Evolutionary conservation across 140 eudicot species (phyloP).

Genomic region (Anethum foeniculum): DNA sequence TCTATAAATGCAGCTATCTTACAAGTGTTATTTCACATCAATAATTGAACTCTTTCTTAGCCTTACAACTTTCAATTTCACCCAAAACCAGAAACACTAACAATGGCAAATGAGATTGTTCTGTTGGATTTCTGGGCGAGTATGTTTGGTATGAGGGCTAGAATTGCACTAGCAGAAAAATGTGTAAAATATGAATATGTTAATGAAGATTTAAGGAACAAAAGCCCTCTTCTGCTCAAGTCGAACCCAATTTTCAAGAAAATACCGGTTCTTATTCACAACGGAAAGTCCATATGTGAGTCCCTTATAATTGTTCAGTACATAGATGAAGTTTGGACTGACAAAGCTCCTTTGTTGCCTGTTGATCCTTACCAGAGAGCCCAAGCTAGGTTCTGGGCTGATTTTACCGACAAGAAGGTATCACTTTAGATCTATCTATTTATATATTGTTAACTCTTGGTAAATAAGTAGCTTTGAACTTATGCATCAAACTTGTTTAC

Average conservation of each 20-base stretch:
- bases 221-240: constrained; percentile 10
- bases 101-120: constrained; percentile 10
- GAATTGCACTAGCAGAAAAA: constrained; percentile 11
- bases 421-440: no score
- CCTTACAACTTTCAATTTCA: background rate
- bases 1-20: background rate
- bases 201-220: constrained; percentile 8
- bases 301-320: constrained; percentile 7
- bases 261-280: constrained; percentile 13
- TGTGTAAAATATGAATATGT: background rate
- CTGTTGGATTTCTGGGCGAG: constrained; percentile 2
- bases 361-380: constrained; percentile 5
- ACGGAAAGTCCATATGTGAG: constrained; percentile 6
- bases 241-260: constrained; percentile 14
- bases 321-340: constrained; percentile 11
- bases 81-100: background rate
- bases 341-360: constrained; percentile 1
- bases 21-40: background rate
- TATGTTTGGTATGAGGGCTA: constrained; percentile 13
- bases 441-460: no score
- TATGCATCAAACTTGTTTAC: no score
- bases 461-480: no score
- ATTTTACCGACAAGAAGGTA: constrained; percentile 16
- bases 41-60: background rate
- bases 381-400: constrained; percentile 21